Percentiles rank a stretch among this genome's conserved stretches.
Evolutionary conservation across 139 green algal species (phyloP).

Genomic region (Tetraselmis chui): DNA sequence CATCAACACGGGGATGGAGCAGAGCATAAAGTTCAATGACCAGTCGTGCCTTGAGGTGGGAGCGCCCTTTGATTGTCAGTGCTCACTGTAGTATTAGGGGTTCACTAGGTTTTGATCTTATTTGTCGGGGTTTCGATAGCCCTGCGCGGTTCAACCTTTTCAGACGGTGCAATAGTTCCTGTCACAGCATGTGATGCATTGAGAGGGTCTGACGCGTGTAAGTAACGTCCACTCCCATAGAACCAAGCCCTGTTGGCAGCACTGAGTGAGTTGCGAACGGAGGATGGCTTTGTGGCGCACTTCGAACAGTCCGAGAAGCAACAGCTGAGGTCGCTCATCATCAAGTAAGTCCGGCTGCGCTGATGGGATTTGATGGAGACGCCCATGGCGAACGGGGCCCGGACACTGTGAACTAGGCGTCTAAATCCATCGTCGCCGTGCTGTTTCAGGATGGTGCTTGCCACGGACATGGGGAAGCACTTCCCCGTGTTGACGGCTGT

Average conservation of each 20-base stretch:
- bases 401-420: background rate
- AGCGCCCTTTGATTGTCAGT: background rate
- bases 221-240: background rate
- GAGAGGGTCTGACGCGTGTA: background rate
- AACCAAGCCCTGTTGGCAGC: slow-evolving; percentile 8
- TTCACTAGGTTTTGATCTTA: too few relatives aligned
- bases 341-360: background rate
- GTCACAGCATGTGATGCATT: background rate
- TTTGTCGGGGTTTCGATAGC: too few relatives aligned
- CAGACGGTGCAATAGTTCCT: too few relatives aligned
- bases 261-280: background rate
- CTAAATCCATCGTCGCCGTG: too few relatives aligned
- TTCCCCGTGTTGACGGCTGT: slow-evolving; percentile 3
- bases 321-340: background rate
- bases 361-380: background rate
- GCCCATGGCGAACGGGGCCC: background rate
- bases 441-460: slow-evolving; percentile 2
- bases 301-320: background rate
- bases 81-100: too few relatives aligned
- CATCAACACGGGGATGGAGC: background rate
- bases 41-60: slow-evolving; percentile 1
- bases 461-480: slow-evolving; percentile 9
- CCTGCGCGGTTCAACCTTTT: too few relatives aligned
- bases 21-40: background rate
- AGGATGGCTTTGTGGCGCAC: background rate